These are phyloP conservation scores for Rosa hybrid DNA, from an alignment of 331 rosid species.

Conservation along the genomic window DNA sequence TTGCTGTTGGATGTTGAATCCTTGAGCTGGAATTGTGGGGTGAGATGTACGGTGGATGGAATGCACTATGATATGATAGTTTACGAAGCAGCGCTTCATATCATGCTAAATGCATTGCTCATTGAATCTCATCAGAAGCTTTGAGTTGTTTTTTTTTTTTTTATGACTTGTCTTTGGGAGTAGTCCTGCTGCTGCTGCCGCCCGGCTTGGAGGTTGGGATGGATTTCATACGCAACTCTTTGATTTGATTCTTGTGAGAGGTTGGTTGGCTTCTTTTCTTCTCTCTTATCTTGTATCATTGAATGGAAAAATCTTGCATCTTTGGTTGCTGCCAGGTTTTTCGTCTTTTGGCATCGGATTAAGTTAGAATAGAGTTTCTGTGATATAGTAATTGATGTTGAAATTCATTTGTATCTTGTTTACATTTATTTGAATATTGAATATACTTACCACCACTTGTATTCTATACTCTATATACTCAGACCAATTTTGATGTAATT, in stretches of 20 bases:
- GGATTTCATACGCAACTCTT: neutral
- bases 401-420: constrained; percentile 14
- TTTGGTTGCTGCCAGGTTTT: neutral
- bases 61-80: constrained; percentile 86
- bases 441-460: constrained; percentile 43
- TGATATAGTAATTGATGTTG: constrained; percentile 12
- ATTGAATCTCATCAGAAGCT: constrained; percentile 95
- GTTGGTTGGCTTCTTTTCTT: neutral
- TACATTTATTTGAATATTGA: constrained; percentile 32
- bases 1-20: constrained; percentile 68
- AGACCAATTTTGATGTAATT: neutral
- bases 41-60: constrained; percentile 84
- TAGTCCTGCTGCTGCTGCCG: neutral
- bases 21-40: constrained; percentile 92
- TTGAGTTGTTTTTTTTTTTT: constrained; percentile 43
- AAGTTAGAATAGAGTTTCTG: constrained; percentile 7
- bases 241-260: constrained; percentile 10
- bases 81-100: constrained; percentile 79
- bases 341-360: neutral
- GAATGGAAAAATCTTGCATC: neutral
- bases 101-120: constrained; percentile 84
- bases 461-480: neutral
- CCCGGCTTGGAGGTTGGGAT: neutral
- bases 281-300: neutral
- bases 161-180: too few species aligned